phyloP scores from a whole-genome alignment of 257 asterid genomes.

The Echium plantagineum region DNA sequence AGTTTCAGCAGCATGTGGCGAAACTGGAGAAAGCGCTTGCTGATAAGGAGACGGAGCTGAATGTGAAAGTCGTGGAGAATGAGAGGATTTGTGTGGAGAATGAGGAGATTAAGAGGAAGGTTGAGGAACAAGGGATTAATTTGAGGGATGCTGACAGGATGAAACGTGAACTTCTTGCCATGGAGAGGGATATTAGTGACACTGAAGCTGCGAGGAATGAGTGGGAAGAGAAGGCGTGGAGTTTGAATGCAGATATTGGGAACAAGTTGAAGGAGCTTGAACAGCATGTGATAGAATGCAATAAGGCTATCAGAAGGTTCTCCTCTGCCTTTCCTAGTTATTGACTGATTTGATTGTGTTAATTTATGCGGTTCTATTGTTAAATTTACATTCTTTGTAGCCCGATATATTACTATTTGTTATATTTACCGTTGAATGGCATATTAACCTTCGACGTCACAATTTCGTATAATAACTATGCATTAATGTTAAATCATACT shows the following conservation, averaged over 20 bases:
- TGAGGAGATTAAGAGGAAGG: slow-evolving; percentile 67
- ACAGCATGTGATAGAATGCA: slow-evolving; percentile 55
- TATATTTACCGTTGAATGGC: too few relatives aligned
- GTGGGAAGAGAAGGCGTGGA: slow-evolving; percentile 92
- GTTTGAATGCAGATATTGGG: slow-evolving; percentile 55
- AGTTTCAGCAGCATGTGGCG: slow-evolving; percentile 32
- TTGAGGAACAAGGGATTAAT: slow-evolving; percentile 86
- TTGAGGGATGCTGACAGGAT: slow-evolving; percentile 87
- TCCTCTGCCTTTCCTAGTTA: slow-evolving; percentile 9
- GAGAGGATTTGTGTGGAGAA: slow-evolving; percentile 63
- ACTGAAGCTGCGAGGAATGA: slow-evolving; percentile 54
- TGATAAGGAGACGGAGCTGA: slow-evolving; percentile 57
- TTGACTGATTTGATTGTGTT: too few relatives aligned
- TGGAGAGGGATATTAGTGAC: slow-evolving; percentile 65
- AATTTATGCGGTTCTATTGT: too few relatives aligned
- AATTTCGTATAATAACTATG: too few relatives aligned
- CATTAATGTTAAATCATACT: too few relatives aligned
- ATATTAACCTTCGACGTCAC: too few relatives aligned
- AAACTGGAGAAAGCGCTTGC: slow-evolving; percentile 40
- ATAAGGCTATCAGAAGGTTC: slow-evolving; percentile 71
- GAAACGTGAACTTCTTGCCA: slow-evolving; percentile 74
- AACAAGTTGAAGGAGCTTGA: slow-evolving; percentile 73
- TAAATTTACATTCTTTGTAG: too few relatives aligned
- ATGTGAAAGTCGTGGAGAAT: slow-evolving; percentile 52
- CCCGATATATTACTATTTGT: background rate